Evolutionary conservation across 495 filamentous ascomycete species (phyloP).

Genomic region (Neurospora discreta): DNA sequence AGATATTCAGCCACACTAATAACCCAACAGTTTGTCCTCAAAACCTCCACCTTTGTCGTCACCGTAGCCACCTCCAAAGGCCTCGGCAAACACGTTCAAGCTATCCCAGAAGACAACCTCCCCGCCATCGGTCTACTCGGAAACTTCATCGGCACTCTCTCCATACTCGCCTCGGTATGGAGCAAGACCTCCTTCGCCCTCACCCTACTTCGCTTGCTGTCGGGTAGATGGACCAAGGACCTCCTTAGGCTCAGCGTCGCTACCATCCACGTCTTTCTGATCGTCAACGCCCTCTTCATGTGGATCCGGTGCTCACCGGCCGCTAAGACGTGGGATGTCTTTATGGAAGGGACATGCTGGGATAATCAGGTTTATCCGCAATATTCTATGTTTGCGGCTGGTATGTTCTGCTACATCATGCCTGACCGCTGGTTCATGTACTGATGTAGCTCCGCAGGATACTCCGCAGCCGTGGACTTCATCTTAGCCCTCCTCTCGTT

Average conservation of each 20-base stretch:
- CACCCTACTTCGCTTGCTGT: conserved; percentile 21
- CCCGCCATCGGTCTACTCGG: conserved; percentile 11
- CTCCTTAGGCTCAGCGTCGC: conserved; percentile 22
- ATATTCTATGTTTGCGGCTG: conserved; percentile 19
- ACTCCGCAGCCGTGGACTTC: conserved; percentile 26
- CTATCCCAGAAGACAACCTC: conserved; percentile 12
- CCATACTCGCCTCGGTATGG: conserved; percentile 21
- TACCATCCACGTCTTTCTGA: conserved; percentile 23
- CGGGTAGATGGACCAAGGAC: conserved; percentile 1
- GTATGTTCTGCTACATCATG: background rate
- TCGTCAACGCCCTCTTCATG: conserved; percentile 22
- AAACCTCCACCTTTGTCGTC: conserved; percentile 10
- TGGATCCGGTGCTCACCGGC: conserved; percentile 25
- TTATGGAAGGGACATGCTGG: conserved; percentile 26
- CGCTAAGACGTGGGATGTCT: conserved; percentile 20
- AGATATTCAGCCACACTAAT: background rate
- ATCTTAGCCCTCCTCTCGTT: conserved; percentile 25
- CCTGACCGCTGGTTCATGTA: too few relatives aligned
- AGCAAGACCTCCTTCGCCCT: conserved; percentile 28
- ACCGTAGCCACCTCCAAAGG: conserved; percentile 15
- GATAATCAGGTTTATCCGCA: conserved; percentile 2
- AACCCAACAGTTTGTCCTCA: conserved; percentile 10
- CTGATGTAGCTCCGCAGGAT: conserved; percentile 3
- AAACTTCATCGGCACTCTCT: conserved; percentile 19
- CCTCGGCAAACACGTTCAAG: conserved; percentile 18